Evolutionary conservation across 2,329 filamentous ascomycete genomes (phyloP).

Genomic region (Scedosporium aurantiacum): DNA sequence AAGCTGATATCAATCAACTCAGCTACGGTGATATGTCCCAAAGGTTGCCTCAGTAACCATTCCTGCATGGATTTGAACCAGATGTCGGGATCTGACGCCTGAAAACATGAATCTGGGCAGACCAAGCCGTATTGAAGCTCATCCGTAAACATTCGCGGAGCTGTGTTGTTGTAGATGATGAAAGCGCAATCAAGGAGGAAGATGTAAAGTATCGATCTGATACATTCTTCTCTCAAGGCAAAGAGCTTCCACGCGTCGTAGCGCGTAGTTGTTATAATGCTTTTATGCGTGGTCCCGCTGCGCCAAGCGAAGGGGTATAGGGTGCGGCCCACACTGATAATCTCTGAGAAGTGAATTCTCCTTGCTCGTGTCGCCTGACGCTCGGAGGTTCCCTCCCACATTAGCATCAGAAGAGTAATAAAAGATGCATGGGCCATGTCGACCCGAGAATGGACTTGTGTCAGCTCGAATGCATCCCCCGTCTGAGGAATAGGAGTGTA

Average conservation of each 20-base stretch:
- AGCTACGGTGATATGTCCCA: neutral
- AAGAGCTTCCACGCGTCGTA: neutral
- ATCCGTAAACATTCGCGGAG: neutral
- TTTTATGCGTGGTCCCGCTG: neutral
- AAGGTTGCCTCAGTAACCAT: neutral
- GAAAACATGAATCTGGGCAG: neutral
- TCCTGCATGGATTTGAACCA: neutral
- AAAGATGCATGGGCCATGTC: neutral
- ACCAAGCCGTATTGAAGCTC: neutral
- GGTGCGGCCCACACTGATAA: neutral
- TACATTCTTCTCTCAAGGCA: neutral
- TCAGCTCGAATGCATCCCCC: neutral
- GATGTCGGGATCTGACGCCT: neutral
- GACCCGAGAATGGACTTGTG: neutral
- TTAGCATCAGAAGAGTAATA: neutral
- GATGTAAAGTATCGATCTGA: neutral
- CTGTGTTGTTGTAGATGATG: neutral
- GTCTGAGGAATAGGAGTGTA: neutral
- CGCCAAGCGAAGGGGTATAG: neutral
- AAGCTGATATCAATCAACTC: neutral
- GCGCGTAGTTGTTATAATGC: neutral
- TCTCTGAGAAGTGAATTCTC: neutral
- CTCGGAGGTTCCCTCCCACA: neutral
- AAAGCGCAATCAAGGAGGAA: neutral
- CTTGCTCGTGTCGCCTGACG: neutral